Conservation (phyloP, 2,329 filamentous ascomycete genomes). For the Ceratocystiopsis sp. region DNA sequence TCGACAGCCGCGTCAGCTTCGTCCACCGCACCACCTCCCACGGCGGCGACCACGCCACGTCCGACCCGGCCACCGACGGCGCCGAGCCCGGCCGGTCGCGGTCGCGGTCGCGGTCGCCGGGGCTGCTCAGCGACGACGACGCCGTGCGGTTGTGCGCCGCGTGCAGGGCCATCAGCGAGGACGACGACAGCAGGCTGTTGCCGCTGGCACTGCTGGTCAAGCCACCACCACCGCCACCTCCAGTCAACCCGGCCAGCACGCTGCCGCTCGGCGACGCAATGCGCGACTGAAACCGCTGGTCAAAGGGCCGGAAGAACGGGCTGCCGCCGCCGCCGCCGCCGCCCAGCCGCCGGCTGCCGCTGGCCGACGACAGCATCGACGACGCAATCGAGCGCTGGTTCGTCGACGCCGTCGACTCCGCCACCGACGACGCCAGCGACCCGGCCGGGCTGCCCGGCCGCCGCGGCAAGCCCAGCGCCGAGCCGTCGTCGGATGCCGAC, state of each 20-base stretch:
- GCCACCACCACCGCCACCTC: not conserved
- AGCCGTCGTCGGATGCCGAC: conserved; percentile 33
- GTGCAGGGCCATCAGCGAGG: conserved; percentile 33
- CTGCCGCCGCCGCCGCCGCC: conserved; percentile 44
- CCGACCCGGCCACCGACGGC: not conserved
- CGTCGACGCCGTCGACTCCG: not conserved
- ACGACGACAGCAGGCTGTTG: conserved; percentile 35
- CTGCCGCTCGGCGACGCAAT: conserved; percentile 40
- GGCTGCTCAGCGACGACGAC: conserved; percentile 67
- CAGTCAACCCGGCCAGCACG: not conserved
- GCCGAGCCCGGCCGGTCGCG: not conserved
- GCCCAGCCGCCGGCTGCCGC: conserved; percentile 34
- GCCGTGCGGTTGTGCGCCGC: conserved; percentile 60
- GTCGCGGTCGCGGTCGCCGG: not conserved
- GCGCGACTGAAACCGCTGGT: conserved; percentile 82
- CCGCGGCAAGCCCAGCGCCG: conserved; percentile 30
- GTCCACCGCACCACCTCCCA: conserved; percentile 99
- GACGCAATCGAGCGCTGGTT: conserved; percentile 16
- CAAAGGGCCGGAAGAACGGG: conserved; percentile 80
- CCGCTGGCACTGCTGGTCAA: not conserved
- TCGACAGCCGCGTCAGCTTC: conserved; percentile 73
- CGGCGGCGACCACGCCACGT: conserved; percentile 45
- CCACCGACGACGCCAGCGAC: conserved; percentile 40
- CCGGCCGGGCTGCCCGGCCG: conserved; percentile 50
- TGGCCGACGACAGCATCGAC: conserved; percentile 15